Conservation (phyloP, 177 flowering plant species). For the Tripterygium wilfordii region DNA sequence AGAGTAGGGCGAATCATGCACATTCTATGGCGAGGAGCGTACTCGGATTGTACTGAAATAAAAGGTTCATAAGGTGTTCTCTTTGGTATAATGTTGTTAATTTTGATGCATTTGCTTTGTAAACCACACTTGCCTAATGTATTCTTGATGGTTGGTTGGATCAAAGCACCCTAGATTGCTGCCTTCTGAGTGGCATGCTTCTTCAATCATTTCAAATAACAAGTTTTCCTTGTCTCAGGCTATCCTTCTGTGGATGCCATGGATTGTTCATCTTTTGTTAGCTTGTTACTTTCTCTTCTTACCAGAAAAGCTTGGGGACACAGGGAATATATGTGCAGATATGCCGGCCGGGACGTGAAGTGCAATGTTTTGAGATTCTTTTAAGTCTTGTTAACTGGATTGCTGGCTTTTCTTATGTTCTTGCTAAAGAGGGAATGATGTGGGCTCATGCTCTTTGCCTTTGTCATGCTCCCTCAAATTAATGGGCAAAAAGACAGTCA, state of each 20-base stretch:
- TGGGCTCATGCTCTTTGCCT: conserved; percentile 14
- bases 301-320: conserved; percentile 5
- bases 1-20: conserved; percentile 32
- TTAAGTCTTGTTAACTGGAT: too few species aligned
- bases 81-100: conserved; percentile 15
- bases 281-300: conserved; percentile 5
- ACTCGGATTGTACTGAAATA: conserved; percentile 44
- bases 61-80: conserved; percentile 18
- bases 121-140: conserved; percentile 18
- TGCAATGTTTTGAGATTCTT: too few species aligned
- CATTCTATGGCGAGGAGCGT: conserved; percentile 66
- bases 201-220: conserved; percentile 19
- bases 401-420: too few species aligned
- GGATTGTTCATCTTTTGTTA: too few species aligned
- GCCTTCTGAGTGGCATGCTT: too few species aligned
- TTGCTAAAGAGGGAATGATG: conserved; percentile 8
- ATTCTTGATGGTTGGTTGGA: conserved; percentile 26
- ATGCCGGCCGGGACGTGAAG: too few species aligned
- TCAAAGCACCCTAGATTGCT: conserved; percentile 17
- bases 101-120: conserved; percentile 32
- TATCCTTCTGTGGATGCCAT: too few species aligned
- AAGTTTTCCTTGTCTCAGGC: conserved; percentile 6
- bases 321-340: background rate
- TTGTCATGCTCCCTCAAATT: conserved; percentile 4
- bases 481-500: background rate